phyloP scores from a whole-genome alignment of 2,329 filamentous ascomycete species.

The Diaporthe citriasiana region DNA sequence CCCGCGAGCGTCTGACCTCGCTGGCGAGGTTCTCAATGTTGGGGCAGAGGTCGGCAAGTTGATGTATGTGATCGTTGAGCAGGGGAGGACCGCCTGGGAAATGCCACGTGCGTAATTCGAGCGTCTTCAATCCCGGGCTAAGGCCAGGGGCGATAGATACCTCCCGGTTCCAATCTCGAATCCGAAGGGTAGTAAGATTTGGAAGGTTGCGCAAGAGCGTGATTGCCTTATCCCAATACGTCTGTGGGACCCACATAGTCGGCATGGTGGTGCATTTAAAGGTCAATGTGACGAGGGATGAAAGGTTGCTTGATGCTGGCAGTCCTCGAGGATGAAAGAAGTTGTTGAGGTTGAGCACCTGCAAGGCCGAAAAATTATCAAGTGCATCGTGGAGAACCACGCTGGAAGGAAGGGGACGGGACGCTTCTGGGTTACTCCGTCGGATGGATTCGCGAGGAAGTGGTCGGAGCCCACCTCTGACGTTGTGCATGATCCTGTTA shows the following conservation, averaged over 20 bases:
- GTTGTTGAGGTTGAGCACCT: slow-evolving; percentile 29
- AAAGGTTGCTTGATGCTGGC: slow-evolving; percentile 25
- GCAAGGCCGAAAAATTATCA: slow-evolving; percentile 35
- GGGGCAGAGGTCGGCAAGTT: slow-evolving; percentile 38
- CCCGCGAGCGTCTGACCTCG: slow-evolving; percentile 30
- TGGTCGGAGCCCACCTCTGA: neutral
- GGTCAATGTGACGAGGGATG: slow-evolving; percentile 1
- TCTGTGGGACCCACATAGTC: too few relatives aligned
- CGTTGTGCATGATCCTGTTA: neutral
- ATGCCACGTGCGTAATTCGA: neutral
- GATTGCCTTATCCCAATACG: neutral
- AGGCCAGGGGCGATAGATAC: slow-evolving; percentile 23
- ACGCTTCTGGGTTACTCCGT: too few relatives aligned
- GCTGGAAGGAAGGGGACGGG: neutral
- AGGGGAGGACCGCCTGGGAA: neutral
- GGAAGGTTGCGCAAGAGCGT: slow-evolving; percentile 21
- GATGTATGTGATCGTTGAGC: slow-evolving; percentile 27
- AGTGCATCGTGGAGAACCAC: neutral
- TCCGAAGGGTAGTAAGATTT: neutral
- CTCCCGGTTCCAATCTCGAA: slow-evolving; percentile 18
- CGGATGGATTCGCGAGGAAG: neutral
- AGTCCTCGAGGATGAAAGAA: neutral
- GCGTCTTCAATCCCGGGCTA: neutral
- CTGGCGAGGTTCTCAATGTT: slow-evolving; percentile 26
- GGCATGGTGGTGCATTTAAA: neutral